Evolutionary conservation across 2,329 filamentous ascomycete genomes (phyloP), one percentile per base, ranked within the genome.

Genomic region (Cordyceps cicadae): DNA sequence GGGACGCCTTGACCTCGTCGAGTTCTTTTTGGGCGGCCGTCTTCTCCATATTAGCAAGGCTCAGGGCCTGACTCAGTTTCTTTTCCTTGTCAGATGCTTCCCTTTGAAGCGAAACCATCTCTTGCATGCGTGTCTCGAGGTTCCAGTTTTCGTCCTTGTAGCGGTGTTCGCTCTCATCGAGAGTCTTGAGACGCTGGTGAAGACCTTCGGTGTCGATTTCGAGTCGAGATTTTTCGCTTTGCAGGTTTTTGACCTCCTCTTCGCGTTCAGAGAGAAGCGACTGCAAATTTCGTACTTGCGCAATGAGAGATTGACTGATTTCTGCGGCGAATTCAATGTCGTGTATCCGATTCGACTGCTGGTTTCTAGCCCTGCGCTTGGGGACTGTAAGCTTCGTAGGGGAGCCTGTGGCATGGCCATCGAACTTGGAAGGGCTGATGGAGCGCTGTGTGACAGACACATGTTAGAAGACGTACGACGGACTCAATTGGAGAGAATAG

Each of bases 91-190:
- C 92, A 15, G 86, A 79, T 1, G 89, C 83, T 52, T 96, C 90
- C 70, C 87, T 90, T 64, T 88, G 83, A 17, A 84, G 80, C 8
- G 87, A 82, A 57, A 89, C 81, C 48, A 93, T 79, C 64, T 97
- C 92, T 68, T 96, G 94, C 24, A 95, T 82, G 67, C 92, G 90
- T 0, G 92, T 96, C 74, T 99, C 94, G 43, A 99, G 81, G 64
- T 89, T 93, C 94, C 94, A 99, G 72, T 97, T 99, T 74, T 97
- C 94, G 70, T 99, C 94, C 75, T 97, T 97, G 77, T 96, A 96
- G 57, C 90, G 87, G 69, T 95, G 89, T 72, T 99, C 94, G 71
- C 89, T 96, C 74, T 99, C 94, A 67, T 97, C 92, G 46, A 97
- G 79, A 7, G 84, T 83, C 70, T 90, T 88, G 65, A 97, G 79